Percentiles rank a stretch among this genome's conserved stretches.
These are phyloP conservation scores for Candida michaelii DNA, from an alignment of 805 yeast species.

Conservation along the genomic window DNA sequence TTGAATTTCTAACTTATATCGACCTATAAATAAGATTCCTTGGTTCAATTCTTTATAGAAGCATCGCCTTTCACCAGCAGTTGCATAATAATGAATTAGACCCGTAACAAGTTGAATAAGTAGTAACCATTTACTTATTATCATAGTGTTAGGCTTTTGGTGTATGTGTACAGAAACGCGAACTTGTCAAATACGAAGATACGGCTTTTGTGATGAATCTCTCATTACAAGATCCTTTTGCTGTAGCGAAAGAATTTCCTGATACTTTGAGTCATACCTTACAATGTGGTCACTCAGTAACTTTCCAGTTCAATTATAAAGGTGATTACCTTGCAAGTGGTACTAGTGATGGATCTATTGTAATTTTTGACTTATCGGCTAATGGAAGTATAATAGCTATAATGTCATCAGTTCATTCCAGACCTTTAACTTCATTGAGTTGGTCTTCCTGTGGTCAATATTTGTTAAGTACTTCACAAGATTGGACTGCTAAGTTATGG, in stretches of 20 bases:
- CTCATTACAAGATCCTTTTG: constrained; percentile 83
- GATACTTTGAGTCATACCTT: constrained; percentile 75
- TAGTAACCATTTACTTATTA: not conserved
- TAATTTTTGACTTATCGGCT: constrained; percentile 74
- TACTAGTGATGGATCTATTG: constrained; percentile 66
- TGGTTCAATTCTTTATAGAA: constrained; percentile 55
- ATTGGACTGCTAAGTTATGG: constrained; percentile 83
- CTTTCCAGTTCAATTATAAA: constrained; percentile 62
- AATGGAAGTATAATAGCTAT: constrained; percentile 56
- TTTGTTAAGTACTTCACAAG: constrained; percentile 69
- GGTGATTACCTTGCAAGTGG: constrained; percentile 92
- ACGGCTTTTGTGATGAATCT: constrained; percentile 56
- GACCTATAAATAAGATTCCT: constrained; percentile 50
- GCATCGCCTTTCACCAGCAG: constrained; percentile 53
- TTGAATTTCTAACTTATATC: constrained; percentile 47
- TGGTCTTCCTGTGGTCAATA: constrained; percentile 79
- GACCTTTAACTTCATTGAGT: constrained; percentile 67
- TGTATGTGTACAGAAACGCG: not conserved
- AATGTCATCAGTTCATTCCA: constrained; percentile 58
- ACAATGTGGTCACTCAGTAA: constrained; percentile 63
- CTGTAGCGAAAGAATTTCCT: constrained; percentile 89
- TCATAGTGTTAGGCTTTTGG: not conserved
- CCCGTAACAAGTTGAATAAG: constrained; percentile 2
- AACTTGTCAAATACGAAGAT: not conserved
- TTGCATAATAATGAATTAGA: constrained; percentile 48